These are phyloP conservation scores for Herpotrichia juniperi DNA, from an alignment of 2,329 filamentous ascomycete species.

Conservation along the genomic window DNA sequence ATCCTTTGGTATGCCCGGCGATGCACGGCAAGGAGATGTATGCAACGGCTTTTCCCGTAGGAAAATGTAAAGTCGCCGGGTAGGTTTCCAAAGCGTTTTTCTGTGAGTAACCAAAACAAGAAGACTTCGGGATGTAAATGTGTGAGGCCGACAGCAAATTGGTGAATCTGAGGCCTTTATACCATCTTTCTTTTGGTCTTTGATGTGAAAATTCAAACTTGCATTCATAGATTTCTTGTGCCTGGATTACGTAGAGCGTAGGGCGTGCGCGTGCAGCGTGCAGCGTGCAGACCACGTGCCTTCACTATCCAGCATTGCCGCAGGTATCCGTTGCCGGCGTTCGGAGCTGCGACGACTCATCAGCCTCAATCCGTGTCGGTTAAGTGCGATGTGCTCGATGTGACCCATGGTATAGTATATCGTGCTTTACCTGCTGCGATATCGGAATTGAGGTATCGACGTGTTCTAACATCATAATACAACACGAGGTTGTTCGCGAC, in stretches of 20 bases:
- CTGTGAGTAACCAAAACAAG: neutral
- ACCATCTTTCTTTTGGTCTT: neutral
- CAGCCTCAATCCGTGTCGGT: neutral
- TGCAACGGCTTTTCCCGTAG: neutral
- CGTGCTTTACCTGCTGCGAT: neutral
- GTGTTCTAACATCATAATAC: neutral
- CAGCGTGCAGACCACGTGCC: slow-evolving; percentile 12
- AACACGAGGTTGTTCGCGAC: neutral
- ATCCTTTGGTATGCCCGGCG: neutral
- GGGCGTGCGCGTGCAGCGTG: no score
- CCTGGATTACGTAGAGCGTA: no score
- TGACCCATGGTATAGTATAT: neutral
- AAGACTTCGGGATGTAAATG: neutral
- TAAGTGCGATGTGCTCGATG: neutral
- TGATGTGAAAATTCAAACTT: slow-evolving; percentile 1
- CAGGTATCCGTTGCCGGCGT: slow-evolving; percentile 4
- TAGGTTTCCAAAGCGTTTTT: neutral
- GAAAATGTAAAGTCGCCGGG: neutral
- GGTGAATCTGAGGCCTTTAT: neutral
- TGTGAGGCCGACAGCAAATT: neutral
- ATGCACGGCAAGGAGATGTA: neutral
- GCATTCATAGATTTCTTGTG: slow-evolving; percentile 3
- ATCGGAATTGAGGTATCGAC: neutral
- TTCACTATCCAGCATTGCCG: slow-evolving; percentile 8
- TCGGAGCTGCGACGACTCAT: slow-evolving; percentile 3